Conservation (phyloP, 768 basidiomycete genomes). For the Mycena venus region DNA sequence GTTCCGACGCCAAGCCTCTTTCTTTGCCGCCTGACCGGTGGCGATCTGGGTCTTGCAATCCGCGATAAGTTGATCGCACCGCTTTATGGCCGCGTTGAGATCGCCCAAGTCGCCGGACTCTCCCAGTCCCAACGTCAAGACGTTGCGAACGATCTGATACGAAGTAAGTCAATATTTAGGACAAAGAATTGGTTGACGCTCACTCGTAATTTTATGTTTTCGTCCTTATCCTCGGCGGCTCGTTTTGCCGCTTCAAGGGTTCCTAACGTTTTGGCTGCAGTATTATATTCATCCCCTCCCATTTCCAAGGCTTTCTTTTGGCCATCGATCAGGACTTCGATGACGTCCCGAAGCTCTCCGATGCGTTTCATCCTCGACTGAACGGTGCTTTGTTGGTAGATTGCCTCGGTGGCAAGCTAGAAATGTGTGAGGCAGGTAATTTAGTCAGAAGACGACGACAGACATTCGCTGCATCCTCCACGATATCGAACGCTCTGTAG, state of each 20-base stretch:
- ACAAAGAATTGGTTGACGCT: neutral
- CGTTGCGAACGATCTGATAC: neutral
- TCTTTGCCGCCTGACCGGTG: neutral
- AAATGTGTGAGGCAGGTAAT: neutral
- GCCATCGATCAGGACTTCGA: too few relatives aligned
- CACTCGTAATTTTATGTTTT: neutral
- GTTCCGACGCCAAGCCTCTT: too few relatives aligned
- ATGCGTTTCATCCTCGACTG: neutral
- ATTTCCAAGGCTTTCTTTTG: neutral
- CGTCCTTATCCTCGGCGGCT: too few relatives aligned
- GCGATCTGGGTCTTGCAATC: neutral
- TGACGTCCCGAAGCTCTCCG: neutral
- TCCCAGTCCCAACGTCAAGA: neutral
- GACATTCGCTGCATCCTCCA: neutral
- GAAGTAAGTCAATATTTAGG: too few relatives aligned
- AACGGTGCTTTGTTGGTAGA: neutral
- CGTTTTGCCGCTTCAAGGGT: too few relatives aligned
- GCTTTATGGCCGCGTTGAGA: neutral
- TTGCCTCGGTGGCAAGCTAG: neutral
- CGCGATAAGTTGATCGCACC: neutral
- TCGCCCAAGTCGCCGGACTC: neutral
- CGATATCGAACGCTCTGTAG: neutral
- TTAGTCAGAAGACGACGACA: neutral
- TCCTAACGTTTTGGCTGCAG: too few relatives aligned
- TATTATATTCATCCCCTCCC: too few relatives aligned